Evolutionary conservation across 148 eudicot genomes (phyloP), one percentile per base, ranked within the genome.

Genomic region (Vaccinium corymbosum): DNA sequence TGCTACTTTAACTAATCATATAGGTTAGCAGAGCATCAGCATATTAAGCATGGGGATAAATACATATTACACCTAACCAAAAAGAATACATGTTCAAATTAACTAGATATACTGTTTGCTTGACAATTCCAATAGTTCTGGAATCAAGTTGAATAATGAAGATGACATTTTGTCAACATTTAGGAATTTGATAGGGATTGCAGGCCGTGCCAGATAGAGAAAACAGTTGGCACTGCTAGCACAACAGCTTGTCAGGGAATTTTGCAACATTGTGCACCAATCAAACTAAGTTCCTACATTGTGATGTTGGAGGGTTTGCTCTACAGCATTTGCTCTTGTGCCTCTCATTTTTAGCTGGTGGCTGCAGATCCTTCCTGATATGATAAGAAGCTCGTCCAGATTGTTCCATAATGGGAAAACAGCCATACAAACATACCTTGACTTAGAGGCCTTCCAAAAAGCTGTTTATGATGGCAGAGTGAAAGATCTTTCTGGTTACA

Each of bases 321-420:
- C 52, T 74, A 74, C 52, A 2, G 14, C 22, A 74, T 42, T 17
- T 74, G 16, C 50, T 49, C 79, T 76, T 49, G 32, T 78, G 38
- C 61, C 61, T 52, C 55, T 78, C 27, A 51, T 52, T 50, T 20
- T 50, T 78, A 48, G n/a, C 53, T 50, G 48, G 81, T 80, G 57
- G 72, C 80, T 85, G 88, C 92, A 95, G 98, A 90, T 91, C 88
- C 97, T 95, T 84, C 90, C 96, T 72, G 88, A 88, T 81, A 78
- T 94, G 89, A 89, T 95, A 81, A 87, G 81, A 82, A 88, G 90
- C 32, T 93, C 95, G 52, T 93, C 94, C 76, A 84, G 85, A 81
- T 62, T 95, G 83, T 92, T 90, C 79, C 98, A 94, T 84, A 93
- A 93, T 86, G 86, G 74, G 68, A 81, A 91, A 80, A 94, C 98